A percentile compares a stretch with the other conserved stretches of the same genome.
phyloP scores from a whole-genome alignment of 2,329 filamentous ascomycete species.

The Aspergillus unguis region DNA sequence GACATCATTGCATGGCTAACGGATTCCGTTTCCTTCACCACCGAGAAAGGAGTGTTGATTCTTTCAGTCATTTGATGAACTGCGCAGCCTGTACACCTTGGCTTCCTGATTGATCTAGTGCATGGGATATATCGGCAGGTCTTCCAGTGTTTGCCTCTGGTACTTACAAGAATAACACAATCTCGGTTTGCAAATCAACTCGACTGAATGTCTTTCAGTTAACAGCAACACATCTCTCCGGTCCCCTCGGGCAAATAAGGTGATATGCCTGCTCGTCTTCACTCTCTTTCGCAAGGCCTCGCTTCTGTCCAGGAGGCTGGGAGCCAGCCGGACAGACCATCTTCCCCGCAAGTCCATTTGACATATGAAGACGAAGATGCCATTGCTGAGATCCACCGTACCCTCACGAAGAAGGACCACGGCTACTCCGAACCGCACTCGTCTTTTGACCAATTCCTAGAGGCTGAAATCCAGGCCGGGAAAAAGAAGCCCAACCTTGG shows the following conservation, averaged over 20 bases:
- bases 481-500: conserved; percentile 68
- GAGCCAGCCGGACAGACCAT: conserved; percentile 11
- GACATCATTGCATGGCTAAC: conserved; percentile 1
- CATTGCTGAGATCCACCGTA: conserved; percentile 31
- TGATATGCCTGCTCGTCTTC: conserved; percentile 29
- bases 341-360: conserved; percentile 26
- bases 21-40: not conserved
- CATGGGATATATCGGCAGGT: not conserved
- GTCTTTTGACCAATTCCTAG: conserved; percentile 64
- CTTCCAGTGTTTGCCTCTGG: not conserved
- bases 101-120: conserved; percentile 20
- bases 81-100: conserved; percentile 13
- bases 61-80: not conserved
- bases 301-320: conserved; percentile 19
- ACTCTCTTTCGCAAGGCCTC: conserved; percentile 23
- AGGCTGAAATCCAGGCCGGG: conserved; percentile 63
- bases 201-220: not conserved
- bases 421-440: conserved; percentile 51
- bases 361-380: conserved; percentile 29
- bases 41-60: not conserved
- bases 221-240: not conserved
- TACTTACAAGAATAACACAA: conserved; percentile 3
- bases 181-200: not conserved
- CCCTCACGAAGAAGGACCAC: conserved; percentile 23
- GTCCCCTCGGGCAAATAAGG: conserved; percentile 1